Conservation (phyloP, 2,329 filamentous ascomycete genomes). For the Penicillium verrucosum region DNA sequence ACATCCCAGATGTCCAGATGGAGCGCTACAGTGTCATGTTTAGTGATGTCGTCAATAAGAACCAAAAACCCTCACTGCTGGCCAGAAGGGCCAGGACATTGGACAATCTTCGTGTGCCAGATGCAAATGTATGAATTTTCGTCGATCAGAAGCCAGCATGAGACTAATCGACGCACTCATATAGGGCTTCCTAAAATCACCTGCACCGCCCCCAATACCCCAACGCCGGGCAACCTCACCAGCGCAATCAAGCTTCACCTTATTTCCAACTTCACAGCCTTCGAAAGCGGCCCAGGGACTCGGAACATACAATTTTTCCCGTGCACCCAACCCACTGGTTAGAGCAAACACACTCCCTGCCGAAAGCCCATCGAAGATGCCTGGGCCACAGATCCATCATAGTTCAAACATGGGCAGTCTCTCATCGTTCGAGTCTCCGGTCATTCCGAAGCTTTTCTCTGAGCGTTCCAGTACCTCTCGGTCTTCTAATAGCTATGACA, state of each 20-base stretch:
- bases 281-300: slow-evolving; percentile 32
- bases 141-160: background rate
- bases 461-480: slow-evolving; percentile 12
- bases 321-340: slow-evolving; percentile 25
- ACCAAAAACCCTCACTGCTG: slow-evolving; percentile 31
- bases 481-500: slow-evolving; percentile 18
- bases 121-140: slow-evolving; percentile 38
- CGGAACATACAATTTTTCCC: slow-evolving; percentile 33
- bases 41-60: slow-evolving; percentile 62
- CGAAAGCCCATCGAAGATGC: slow-evolving; percentile 18
- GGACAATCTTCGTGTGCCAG: slow-evolving; percentile 54
- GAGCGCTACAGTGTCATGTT: slow-evolving; percentile 97
- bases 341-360: slow-evolving; percentile 22
- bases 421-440: slow-evolving; percentile 13
- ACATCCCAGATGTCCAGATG: slow-evolving; percentile 76
- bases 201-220: slow-evolving; percentile 18
- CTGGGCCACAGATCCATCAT: slow-evolving; percentile 3
- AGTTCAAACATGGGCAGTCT: slow-evolving; percentile 8
- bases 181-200: slow-evolving; percentile 13
- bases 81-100: slow-evolving; percentile 38
- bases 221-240: slow-evolving; percentile 39
- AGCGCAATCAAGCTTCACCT: slow-evolving; percentile 34
- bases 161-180: background rate
- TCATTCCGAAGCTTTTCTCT: slow-evolving; percentile 10
- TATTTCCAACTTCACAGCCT: slow-evolving; percentile 37